These are phyloP conservation scores for Galerina sulciceps DNA, from an alignment of 768 basidiomycete genomes.

Conservation along the genomic window DNA sequence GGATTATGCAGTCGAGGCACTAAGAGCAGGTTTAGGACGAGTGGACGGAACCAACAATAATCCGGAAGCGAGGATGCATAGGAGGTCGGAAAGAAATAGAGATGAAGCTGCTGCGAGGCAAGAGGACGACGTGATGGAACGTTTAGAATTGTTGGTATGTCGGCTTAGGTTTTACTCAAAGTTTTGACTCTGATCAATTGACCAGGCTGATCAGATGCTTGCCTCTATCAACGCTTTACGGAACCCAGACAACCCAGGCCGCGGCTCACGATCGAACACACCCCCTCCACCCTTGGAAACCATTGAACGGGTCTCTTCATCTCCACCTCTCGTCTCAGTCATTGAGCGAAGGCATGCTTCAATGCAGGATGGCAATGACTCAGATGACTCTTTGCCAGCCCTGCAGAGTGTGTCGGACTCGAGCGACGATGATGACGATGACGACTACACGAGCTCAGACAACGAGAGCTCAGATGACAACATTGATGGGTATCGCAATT, in stretches of 20 bases:
- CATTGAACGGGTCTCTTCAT: not conserved
- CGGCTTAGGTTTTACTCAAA: not conserved
- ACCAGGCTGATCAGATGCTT: slow-evolving; percentile 40
- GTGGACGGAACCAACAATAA: not conserved
- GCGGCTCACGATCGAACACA: slow-evolving; percentile 10
- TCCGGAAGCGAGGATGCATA: not conserved
- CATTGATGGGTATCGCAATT: not conserved
- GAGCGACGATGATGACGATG: slow-evolving; percentile 20
- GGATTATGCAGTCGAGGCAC: slow-evolving; percentile 19
- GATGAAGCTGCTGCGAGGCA: slow-evolving; percentile 18
- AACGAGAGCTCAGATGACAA: not conserved
- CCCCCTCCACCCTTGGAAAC: slow-evolving; percentile 17
- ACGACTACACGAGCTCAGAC: slow-evolving; percentile 9
- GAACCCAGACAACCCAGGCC: slow-evolving; percentile 9
- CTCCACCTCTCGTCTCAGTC: not conserved
- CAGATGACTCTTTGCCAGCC: slow-evolving; percentile 35
- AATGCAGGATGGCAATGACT: not conserved
- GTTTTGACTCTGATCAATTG: not conserved
- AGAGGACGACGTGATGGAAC: slow-evolving; percentile 30
- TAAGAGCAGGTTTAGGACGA: slow-evolving; percentile 20
- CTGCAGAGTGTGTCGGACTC: slow-evolving; percentile 37
- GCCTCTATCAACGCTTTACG: slow-evolving; percentile 18
- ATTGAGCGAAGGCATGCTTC: not conserved
- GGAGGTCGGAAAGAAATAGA: not conserved
- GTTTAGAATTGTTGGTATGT: slow-evolving; percentile 35